These are phyloP conservation scores for Neofusicoccum laricinum DNA, from an alignment of 2,329 filamentous ascomycete genomes.

Conservation along the genomic window DNA sequence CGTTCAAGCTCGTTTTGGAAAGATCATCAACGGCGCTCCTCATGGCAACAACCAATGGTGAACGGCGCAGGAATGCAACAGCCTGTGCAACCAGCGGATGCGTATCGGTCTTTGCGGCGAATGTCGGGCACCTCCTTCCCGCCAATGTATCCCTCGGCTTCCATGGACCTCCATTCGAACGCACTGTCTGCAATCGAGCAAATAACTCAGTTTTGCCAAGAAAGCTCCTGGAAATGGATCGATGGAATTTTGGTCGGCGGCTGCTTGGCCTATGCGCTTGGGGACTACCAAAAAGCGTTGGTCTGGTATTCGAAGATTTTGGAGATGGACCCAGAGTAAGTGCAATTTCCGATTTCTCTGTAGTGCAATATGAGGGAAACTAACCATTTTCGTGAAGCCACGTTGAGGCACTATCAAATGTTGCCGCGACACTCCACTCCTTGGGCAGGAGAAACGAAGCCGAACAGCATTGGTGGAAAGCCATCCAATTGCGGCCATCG, in stretches of 20 bases:
- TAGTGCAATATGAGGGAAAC: neutral
- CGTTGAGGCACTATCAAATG: constrained; percentile 90
- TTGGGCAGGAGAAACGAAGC: constrained; percentile 80
- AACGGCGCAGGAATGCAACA: neutral
- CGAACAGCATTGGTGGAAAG: constrained; percentile 77
- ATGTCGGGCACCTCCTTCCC: constrained; percentile 5
- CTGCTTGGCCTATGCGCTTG: constrained; percentile 86
- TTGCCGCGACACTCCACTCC: constrained; percentile 84
- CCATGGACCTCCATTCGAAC: constrained; percentile 17
- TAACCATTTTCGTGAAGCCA: constrained; percentile 54
- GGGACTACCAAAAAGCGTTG: constrained; percentile 74
- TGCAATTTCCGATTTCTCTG: constrained; percentile 17
- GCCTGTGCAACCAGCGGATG: neutral
- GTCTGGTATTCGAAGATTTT: constrained; percentile 71
- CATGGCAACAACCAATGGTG: constrained; percentile 10
- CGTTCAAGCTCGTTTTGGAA: constrained; percentile 4
- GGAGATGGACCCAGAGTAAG: constrained; percentile 55
- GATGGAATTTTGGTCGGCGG: constrained; percentile 90
- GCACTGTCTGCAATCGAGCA: constrained; percentile 36
- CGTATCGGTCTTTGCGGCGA: neutral
- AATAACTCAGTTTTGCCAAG: constrained; percentile 36
- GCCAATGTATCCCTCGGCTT: neutral
- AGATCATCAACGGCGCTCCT: constrained; percentile 7
- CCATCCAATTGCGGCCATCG: constrained; percentile 77
- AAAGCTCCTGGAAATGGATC: constrained; percentile 62